Evolutionary conservation across 202 grass and related monocot genomes (phyloP), one percentile per base, ranked within the genome.

Genomic region (Brachypodium distachyon): DNA sequence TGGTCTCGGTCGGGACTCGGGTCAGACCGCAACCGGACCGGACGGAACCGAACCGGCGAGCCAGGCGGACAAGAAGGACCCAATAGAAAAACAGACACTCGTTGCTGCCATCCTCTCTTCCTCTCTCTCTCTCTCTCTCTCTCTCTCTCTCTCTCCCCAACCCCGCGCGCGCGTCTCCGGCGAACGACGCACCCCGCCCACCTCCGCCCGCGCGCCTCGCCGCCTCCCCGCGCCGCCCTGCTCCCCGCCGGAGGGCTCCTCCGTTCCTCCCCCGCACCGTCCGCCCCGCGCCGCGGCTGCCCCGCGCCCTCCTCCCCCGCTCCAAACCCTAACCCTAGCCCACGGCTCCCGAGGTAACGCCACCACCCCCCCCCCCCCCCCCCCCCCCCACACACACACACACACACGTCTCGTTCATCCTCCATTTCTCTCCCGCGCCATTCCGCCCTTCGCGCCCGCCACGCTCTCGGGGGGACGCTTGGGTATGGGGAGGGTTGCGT

Each of bases 311-410:
- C n/a, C 61, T 40, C 56, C 85, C 6, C 68, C 41, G 43, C 55
- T 23, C 43, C 69, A 68, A 87, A 87, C 87, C 90, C 87, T 90
- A 93, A 93, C 83, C 90, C 87, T 93, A 90, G 75, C 65, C 73
- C 41, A 21, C 32, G 36, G 46, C 3, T 21, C 48, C 14, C 28
- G 8, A 74, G 58, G 69, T 81, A n/a, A 71, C 63, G 75, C 73
- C 54, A n/a, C 60, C 69, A 49, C 27, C 36, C 54, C 61, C 40
- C 57, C 11, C 34, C 29, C 77, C 0, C 59, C 9, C 47, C 34
- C 17, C 70, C 12, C 3, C 1, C 17, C 27, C 25, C 57, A 14
- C 31, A 4, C 37, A n/a, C n/a, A n/a, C n/a, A n/a, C n/a, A n/a
- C n/a, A n/a, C n/a, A n/a, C n/a, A n/a, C n/a, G n/a, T n/a, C n/a